These are phyloP conservation scores for Chaetomium sp. DNA, from an alignment of 2,329 filamentous ascomycete species.

Conservation along the genomic window DNA sequence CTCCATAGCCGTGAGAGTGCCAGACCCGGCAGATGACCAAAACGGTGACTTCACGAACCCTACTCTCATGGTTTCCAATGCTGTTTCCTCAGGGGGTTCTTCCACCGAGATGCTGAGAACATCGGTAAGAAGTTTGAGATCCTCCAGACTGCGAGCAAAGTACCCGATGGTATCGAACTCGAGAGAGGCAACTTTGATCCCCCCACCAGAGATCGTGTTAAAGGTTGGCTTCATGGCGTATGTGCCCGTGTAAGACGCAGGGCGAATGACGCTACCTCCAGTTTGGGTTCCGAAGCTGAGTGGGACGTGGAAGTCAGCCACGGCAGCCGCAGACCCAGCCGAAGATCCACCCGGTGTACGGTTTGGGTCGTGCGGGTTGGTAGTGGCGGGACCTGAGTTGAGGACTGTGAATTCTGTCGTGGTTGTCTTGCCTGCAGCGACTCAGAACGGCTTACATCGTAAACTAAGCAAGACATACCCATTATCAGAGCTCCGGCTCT, in stretches of 20 bases:
- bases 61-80: constrained; percentile 44
- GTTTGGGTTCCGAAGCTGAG: constrained; percentile 60
- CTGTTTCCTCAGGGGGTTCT: constrained; percentile 30
- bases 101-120: constrained; percentile 51
- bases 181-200: constrained; percentile 51
- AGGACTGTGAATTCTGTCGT: constrained; percentile 61
- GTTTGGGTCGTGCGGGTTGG: constrained; percentile 47
- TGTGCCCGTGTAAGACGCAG: constrained; percentile 58
- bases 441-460: neutral
- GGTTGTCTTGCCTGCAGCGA: constrained; percentile 42
- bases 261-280: constrained; percentile 56
- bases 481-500: constrained; percentile 52
- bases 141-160: constrained; percentile 50
- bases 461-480: neutral
- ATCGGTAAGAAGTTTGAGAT: constrained; percentile 50
- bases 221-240: constrained; percentile 63
- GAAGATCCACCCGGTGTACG: constrained; percentile 62
- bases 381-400: constrained; percentile 44
- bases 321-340: constrained; percentile 59
- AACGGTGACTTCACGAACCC: constrained; percentile 48
- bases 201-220: constrained; percentile 56
- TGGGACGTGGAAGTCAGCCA: constrained; percentile 58
- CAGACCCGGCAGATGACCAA: constrained; percentile 42
- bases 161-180: constrained; percentile 58
- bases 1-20: constrained; percentile 37